A percentile compares a stretch with the other conserved stretches of the same genome.
These are phyloP conservation scores for Trichoderma endophyticum DNA, from an alignment of 2,329 filamentous ascomycete genomes.

Conservation along the genomic window DNA sequence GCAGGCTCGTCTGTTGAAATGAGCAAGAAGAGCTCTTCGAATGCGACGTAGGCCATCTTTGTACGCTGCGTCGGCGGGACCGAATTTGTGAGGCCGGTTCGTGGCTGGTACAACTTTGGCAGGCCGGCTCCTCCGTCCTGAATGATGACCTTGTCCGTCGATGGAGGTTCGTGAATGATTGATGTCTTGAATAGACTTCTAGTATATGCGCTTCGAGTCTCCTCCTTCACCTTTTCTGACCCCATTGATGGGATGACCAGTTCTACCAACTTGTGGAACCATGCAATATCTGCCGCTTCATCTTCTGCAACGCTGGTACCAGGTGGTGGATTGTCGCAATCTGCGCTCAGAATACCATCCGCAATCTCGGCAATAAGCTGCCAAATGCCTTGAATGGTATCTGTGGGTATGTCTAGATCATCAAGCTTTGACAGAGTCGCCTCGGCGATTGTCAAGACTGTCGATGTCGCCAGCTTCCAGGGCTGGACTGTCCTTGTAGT, in stretches of 20 bases:
- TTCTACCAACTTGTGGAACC: slow-evolving; percentile 65
- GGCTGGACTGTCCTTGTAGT: slow-evolving; percentile 67
- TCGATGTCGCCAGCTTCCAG: slow-evolving; percentile 77
- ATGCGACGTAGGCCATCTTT: slow-evolving; percentile 74
- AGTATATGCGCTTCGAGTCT: slow-evolving; percentile 65
- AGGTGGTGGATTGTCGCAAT: slow-evolving; percentile 48
- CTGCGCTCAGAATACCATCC: slow-evolving; percentile 67
- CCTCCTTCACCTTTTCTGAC: slow-evolving; percentile 60
- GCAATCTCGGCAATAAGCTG: slow-evolving; percentile 60
- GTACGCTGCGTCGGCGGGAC: slow-evolving; percentile 62
- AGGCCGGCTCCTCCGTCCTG: slow-evolving; percentile 52
- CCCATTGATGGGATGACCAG: slow-evolving; percentile 75
- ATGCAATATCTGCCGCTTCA: slow-evolving; percentile 75
- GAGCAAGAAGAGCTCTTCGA: slow-evolving; percentile 74
- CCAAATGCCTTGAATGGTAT: slow-evolving; percentile 63
- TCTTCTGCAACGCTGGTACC: slow-evolving; percentile 58
- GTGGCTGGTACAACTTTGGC: slow-evolving; percentile 55
- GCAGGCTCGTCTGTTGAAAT: slow-evolving; percentile 46
- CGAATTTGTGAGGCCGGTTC: slow-evolving; percentile 70
- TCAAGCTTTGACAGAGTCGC: slow-evolving; percentile 61
- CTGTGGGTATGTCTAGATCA: slow-evolving; percentile 43
- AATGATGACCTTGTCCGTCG: slow-evolving; percentile 54
- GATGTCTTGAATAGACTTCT: slow-evolving; percentile 77
- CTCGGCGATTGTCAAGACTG: slow-evolving; percentile 65
- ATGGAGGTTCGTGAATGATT: slow-evolving; percentile 66